Base-by-base conservation (phyloP, 179 eudicot genomes). In the Silene noctiflora region DNA sequence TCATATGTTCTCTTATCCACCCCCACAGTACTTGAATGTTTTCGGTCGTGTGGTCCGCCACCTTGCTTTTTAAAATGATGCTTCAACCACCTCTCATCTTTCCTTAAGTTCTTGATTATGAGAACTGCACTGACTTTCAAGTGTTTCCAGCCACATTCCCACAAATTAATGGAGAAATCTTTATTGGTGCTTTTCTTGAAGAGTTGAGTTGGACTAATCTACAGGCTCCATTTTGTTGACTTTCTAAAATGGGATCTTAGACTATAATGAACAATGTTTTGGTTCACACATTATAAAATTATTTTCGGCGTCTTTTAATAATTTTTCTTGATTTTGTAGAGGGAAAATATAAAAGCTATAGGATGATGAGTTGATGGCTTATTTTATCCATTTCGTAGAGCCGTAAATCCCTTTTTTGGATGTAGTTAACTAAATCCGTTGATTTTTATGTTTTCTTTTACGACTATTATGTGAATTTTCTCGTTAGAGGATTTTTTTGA, bases 141-240 rank as follows among this genome's bases (percentile, higher is more conserved):
- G 56, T 11, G 61, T 75, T 75, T 31, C 44, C 76, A 53, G 58
- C 78, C 82, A 79, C 82, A 75, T 24, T 9, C 61, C 61, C 39
- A 69, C 78, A 46, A 33, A 60, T 53, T 22, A 19, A 42, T 67
- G 66, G 55, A 67, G 9, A 21, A 75, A 22, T 27, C 48, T n/a
- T 51, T 59, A 33, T 27, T 27, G 58, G 61, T 79, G 74, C 61
- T 73, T 74, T 74, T 67, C 29, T 65, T 24, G 27, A 56, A 35
- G 48, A 69, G n/a, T 21, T 60, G n/a, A 61, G 7, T 13, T 61
- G 14, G 51, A 51, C 35, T 71, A 31, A 58, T 25, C 25, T 44
- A 20, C 39, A 66, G 35, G 75, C 64, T 29, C 22, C 14, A 46
- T 5, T 77, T 46, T 62, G 24, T 71, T 42, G 67, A 24, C 64